Evolutionary conservation across 352 stramenopile species (phyloP).

Genomic region (Globisporangium spinosum): DNA sequence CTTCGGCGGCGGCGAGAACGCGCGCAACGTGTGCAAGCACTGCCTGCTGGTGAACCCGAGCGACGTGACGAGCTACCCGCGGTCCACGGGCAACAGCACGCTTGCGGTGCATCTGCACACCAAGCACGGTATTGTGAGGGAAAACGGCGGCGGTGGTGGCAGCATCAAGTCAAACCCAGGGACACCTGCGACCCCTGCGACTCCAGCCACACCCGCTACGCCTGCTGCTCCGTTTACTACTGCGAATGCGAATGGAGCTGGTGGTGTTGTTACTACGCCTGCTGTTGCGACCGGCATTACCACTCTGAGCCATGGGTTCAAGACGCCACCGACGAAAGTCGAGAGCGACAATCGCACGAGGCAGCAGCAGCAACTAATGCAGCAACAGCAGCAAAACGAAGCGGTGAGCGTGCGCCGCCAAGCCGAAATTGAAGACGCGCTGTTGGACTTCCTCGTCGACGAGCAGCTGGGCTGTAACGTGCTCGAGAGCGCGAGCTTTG

Average conservation of each 20-base stretch:
- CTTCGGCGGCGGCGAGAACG: constrained; percentile 1
- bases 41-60: not conserved
- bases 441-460: constrained; percentile 8
- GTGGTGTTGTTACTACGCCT: not conserved
- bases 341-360: not conserved
- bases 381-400: not conserved
- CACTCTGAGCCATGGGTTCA: not conserved
- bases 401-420: not conserved
- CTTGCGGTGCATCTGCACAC: constrained; percentile 14
- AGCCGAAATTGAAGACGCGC: constrained; percentile 4
- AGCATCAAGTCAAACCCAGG: not conserved
- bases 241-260: not conserved
- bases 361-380: not conserved
- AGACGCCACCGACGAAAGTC: constrained; percentile 1
- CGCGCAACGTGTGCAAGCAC: constrained; percentile 11
- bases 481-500: constrained; percentile 5
- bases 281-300: not conserved
- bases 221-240: not conserved
- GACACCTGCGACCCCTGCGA: not conserved
- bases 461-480: constrained; percentile 6
- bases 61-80: constrained; percentile 12
- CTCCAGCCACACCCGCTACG: not conserved
- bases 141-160: not conserved
- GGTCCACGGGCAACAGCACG: constrained; percentile 10
- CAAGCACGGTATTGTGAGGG: constrained; percentile 16